Conservation (phyloP, 257 asterid genomes). For the Salvia rosmarinus region DNA sequence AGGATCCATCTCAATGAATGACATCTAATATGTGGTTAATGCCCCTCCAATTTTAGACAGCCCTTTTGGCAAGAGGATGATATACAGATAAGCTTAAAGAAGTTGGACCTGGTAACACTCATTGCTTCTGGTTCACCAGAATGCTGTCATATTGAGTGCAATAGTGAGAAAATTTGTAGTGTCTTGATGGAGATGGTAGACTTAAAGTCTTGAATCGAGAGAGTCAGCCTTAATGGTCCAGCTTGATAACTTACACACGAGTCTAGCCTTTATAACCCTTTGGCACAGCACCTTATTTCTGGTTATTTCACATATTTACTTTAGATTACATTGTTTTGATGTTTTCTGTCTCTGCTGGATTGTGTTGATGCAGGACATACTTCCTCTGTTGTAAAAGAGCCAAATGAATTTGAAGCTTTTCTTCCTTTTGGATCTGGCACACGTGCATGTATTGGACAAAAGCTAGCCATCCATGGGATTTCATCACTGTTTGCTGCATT, state of each 20-base stretch:
- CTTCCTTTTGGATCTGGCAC: slow-evolving; percentile 54
- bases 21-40: background rate
- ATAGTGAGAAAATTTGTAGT: background rate
- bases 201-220: background rate
- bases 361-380: slow-evolving; percentile 23
- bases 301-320: background rate
- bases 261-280: background rate
- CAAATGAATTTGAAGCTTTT: slow-evolving; percentile 38
- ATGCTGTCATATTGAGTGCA: background rate
- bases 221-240: background rate
- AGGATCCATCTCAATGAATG: background rate
- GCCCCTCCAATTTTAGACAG: background rate
- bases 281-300: background rate
- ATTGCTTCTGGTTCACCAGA: too few relatives aligned
- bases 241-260: background rate
- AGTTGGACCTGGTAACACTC: background rate
- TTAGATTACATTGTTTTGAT: slow-evolving; percentile 18
- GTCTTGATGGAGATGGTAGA: background rate
- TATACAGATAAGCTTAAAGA: background rate
- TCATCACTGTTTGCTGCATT: slow-evolving; percentile 49
- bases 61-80: background rate
- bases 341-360: slow-evolving; percentile 19
- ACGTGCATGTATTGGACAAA: slow-evolving; percentile 52
- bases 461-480: slow-evolving; percentile 40
- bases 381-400: slow-evolving; percentile 30